These are phyloP conservation scores for Lodderomyces parapsilosis DNA, from an alignment of 1,139 yeast genomes.

Conservation along the genomic window DNA sequence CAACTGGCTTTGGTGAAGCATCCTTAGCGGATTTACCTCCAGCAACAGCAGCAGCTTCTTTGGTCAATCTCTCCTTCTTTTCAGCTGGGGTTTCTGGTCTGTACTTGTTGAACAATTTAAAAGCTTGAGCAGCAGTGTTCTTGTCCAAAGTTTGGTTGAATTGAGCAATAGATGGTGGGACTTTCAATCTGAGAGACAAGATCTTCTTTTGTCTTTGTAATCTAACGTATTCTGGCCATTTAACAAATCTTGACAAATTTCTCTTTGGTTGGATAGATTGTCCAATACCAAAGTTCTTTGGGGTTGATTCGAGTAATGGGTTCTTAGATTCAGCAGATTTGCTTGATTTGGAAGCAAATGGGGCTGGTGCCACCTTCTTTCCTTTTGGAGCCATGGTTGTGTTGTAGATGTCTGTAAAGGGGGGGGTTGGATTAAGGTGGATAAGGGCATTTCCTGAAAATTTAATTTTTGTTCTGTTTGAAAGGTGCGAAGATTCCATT, in stretches of 20 bases:
- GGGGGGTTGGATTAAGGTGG: not conserved
- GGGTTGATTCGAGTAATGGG: slow-evolving; percentile 67
- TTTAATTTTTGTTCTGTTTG: slow-evolving; percentile 5
- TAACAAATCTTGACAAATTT: slow-evolving; percentile 93
- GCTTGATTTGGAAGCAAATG: slow-evolving; percentile 43
- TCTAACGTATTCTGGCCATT: slow-evolving; percentile 98
- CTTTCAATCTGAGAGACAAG: slow-evolving; percentile 91
- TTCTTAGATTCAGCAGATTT: slow-evolving; percentile 26
- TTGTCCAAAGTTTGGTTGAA: slow-evolving; percentile 94
- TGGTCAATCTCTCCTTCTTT: slow-evolving; percentile 98
- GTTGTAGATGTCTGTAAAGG: no score
- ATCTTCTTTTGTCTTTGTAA: slow-evolving; percentile 91
- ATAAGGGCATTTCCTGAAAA: slow-evolving; percentile 4
- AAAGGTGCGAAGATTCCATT: not conserved
- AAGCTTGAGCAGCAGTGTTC: slow-evolving; percentile 96
- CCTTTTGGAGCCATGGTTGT: slow-evolving; percentile 50
- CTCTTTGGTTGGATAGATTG: slow-evolving; percentile 93
- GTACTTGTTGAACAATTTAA: slow-evolving; percentile 97
- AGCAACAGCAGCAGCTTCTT: slow-evolving; percentile 98
- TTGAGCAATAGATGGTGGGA: slow-evolving; percentile 97
- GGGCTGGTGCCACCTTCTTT: slow-evolving; percentile 81
- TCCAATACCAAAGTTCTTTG: slow-evolving; percentile 96
- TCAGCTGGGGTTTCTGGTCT: slow-evolving; percentile 96
- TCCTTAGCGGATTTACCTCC: slow-evolving; percentile 97
- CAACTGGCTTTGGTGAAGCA: slow-evolving; percentile 93